These are phyloP conservation scores for Scenedesmus sp. DNA, from an alignment of 163 green algal species.

Conservation along the genomic window DNA sequence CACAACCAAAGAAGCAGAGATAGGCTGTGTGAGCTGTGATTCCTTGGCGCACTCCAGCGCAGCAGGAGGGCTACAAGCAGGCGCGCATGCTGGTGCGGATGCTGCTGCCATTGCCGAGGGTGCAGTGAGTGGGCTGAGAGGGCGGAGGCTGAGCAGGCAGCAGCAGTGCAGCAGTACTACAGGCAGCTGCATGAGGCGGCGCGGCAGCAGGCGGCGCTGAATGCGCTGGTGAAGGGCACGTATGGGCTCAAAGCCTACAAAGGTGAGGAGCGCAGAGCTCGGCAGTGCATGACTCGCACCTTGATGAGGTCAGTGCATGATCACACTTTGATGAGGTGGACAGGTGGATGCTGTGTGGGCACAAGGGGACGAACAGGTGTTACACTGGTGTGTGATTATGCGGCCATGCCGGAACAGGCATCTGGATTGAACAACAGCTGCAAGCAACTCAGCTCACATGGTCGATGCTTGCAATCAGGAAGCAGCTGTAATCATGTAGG, in stretches of 20 bases:
- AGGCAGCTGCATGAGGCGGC: conserved; percentile 19
- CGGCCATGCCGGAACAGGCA: no score
- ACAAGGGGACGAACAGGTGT: no score
- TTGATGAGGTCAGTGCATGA: no score
- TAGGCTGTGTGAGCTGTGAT: background rate
- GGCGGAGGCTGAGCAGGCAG: background rate
- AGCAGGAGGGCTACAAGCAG: background rate
- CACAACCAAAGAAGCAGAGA: background rate
- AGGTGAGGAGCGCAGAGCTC: background rate
- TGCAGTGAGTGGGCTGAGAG: background rate
- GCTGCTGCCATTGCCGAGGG: background rate
- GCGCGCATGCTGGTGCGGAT: background rate
- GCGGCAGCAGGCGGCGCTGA: conserved; percentile 27
- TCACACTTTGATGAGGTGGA: no score
- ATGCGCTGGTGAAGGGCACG: conserved; percentile 17
- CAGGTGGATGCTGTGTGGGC: no score
- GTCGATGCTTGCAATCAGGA: no score
- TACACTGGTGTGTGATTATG: no score
- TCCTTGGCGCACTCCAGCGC: no score
- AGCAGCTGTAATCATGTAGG: no score
- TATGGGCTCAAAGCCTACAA: conserved; percentile 39
- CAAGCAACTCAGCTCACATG: no score
- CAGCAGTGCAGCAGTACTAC: conserved; percentile 16
- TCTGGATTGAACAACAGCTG: no score
- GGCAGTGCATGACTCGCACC: background rate